Conservation (phyloP, 78 protist species). For the Emiliania huxleyi region DNA sequence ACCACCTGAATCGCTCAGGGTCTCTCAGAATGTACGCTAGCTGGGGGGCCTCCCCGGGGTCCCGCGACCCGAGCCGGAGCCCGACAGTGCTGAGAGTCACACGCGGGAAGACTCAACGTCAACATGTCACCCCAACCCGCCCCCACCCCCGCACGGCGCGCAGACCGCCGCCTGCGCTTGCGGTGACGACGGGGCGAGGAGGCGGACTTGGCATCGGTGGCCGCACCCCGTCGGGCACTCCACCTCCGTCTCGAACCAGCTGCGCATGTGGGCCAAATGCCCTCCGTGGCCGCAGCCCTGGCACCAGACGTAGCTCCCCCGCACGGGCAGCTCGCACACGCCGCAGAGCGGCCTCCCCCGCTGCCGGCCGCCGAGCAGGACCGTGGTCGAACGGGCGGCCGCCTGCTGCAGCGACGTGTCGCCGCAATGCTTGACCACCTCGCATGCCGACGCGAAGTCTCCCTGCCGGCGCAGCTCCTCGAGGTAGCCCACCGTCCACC, state of each 20-base stretch:
- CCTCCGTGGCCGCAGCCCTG: constrained; percentile 81
- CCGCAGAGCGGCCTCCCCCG: background rate
- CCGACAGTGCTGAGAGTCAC: too few relatives aligned
- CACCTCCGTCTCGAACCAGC: constrained; percentile 51
- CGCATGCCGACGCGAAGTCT: background rate
- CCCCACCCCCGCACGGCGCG: too few relatives aligned
- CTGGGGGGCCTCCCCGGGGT: too few relatives aligned
- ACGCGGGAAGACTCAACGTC: too few relatives aligned
- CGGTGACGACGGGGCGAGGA: too few relatives aligned
- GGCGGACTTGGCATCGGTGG: constrained; percentile 27
- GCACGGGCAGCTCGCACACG: constrained; percentile 47
- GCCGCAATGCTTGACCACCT: background rate
- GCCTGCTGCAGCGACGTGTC: background rate
- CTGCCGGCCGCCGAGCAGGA: background rate
- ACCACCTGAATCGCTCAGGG: too few relatives aligned
- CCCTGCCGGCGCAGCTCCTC: background rate
- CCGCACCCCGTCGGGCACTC: constrained; percentile 71
- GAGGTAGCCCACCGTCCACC: background rate
- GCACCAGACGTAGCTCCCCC: constrained; percentile 68
- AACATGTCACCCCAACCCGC: too few relatives aligned
- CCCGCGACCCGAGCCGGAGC: too few relatives aligned
- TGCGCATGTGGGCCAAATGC: constrained; percentile 54
- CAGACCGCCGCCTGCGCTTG: too few relatives aligned
- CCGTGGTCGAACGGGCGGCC: background rate
- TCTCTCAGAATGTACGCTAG: too few relatives aligned